phyloP scores from a whole-genome alignment of 495 filamentous ascomycete genomes.

The Neurospora pannonica region DNA sequence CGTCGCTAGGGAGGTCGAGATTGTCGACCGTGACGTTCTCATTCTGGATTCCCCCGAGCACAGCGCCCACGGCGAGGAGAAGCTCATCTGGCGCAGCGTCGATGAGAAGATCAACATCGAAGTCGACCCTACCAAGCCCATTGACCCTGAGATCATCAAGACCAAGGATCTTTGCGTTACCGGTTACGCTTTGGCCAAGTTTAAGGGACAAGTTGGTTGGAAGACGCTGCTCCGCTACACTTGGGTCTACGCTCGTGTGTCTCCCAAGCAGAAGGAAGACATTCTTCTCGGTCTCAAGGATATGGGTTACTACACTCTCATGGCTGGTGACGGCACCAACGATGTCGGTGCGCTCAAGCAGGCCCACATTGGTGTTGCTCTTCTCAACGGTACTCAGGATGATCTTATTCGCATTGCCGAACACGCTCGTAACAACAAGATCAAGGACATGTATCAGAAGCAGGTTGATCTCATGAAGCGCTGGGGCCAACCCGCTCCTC shows the following conservation, averaged over 20 bases:
- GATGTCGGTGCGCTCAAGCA: conserved; percentile 98
- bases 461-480: conserved; percentile 80
- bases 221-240: conserved; percentile 71
- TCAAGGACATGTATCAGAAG: conserved; percentile 99
- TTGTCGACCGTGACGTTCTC: conserved; percentile 89
- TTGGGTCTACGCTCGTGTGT: conserved; percentile 98
- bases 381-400: conserved; percentile 88
- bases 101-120: conserved; percentile 82
- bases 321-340: conserved; percentile 98
- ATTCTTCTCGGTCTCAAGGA: conserved; percentile 94
- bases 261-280: conserved; percentile 97
- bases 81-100: conserved; percentile 87
- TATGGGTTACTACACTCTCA: conserved; percentile 92
- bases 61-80: conserved; percentile 62
- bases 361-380: conserved; percentile 91
- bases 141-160: conserved; percentile 73
- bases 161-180: conserved; percentile 93
- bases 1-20: conserved; percentile 92
- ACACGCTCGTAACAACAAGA: conserved; percentile 85
- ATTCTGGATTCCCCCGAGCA: conserved; percentile 94
- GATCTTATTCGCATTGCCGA: conserved; percentile 87
- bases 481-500: conserved; percentile 86
- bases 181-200: conserved; percentile 84
- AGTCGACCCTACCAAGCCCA: conserved; percentile 73
- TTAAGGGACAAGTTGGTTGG: conserved; percentile 68